These are phyloP conservation scores for Setaria italica DNA, from an alignment of 202 grass and related monocot genomes.

Conservation along the genomic window DNA sequence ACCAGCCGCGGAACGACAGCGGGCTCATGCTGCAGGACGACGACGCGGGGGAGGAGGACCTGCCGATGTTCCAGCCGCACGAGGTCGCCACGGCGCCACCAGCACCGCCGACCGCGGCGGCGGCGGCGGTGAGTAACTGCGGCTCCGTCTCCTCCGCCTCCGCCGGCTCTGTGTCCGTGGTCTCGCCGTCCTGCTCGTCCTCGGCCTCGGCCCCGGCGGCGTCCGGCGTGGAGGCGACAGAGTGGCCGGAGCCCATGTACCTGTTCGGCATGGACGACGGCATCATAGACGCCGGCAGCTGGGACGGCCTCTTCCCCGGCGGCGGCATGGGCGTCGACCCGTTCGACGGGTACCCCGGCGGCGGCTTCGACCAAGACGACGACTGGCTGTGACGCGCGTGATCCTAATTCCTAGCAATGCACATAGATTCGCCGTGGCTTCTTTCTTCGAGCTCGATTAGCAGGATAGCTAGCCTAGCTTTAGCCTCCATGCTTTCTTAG, in stretches of 20 bases:
- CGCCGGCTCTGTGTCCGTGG: neutral
- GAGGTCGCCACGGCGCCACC: slow-evolving; percentile 16
- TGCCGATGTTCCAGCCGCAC: slow-evolving; percentile 38
- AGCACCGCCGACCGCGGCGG: neutral
- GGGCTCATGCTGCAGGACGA: neutral
- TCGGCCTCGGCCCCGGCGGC: slow-evolving; percentile 39
- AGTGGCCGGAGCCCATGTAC: slow-evolving; percentile 60
- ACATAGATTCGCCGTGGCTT: slow-evolving; percentile 18
- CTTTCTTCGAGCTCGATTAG: slow-evolving; percentile 1
- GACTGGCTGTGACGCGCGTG: slow-evolving; percentile 44
- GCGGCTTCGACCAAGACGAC: slow-evolving; percentile 45
- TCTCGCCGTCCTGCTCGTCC: slow-evolving; percentile 62
- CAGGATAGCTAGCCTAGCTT: neutral
- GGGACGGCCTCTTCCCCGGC: slow-evolving; percentile 39
- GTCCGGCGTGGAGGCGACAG: slow-evolving; percentile 42
- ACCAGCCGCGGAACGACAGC: neutral
- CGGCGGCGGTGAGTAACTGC: neutral
- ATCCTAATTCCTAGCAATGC: slow-evolving; percentile 20
- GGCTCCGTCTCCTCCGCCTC: slow-evolving; percentile 45
- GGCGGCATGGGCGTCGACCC: slow-evolving; percentile 35
- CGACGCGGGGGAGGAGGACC: slow-evolving; percentile 3
- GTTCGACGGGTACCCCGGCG: slow-evolving; percentile 50
- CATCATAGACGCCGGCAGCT: slow-evolving; percentile 46
- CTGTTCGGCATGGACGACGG: slow-evolving; percentile 61
- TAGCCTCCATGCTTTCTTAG: slow-evolving; percentile 36